Evolutionary conservation across 169 alveolate genomes (phyloP).

Genomic region (Perkinsus olseni): DNA sequence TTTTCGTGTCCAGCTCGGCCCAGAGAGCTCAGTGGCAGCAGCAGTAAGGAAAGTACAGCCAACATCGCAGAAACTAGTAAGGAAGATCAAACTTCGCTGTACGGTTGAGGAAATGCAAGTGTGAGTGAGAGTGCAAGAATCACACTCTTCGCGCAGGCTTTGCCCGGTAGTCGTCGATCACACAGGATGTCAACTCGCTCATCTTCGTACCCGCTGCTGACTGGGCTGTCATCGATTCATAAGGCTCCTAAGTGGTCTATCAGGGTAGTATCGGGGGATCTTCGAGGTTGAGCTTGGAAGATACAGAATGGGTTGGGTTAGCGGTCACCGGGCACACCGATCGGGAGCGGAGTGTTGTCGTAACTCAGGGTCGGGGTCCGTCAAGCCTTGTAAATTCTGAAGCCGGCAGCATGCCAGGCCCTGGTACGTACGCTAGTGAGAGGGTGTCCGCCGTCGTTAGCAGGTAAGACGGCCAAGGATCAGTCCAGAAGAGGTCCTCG

Average conservation of each 20-base stretch:
- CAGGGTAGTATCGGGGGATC: background rate
- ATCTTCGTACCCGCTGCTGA: background rate
- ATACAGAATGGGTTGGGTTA: background rate
- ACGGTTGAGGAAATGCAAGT: too few relatives aligned
- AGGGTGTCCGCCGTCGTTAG: background rate
- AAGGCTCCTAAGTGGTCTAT: background rate
- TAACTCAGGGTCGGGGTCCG: background rate
- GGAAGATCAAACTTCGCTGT: too few relatives aligned
- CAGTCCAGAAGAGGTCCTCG: background rate
- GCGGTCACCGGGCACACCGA: too few relatives aligned
- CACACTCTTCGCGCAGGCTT: too few relatives aligned
- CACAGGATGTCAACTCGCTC: background rate
- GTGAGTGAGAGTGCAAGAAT: too few relatives aligned
- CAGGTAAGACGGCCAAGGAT: background rate
- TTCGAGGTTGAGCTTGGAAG: background rate
- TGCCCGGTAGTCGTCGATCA: too few relatives aligned
- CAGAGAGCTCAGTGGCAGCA: too few relatives aligned
- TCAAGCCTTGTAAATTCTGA: background rate
- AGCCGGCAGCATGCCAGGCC: background rate
- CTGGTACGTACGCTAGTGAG: background rate
- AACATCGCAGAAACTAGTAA: too few relatives aligned
- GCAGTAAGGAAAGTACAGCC: too few relatives aligned
- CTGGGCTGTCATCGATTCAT: background rate
- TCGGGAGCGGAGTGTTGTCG: background rate
- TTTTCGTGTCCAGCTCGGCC: too few relatives aligned